A percentile compares a stretch with the other conserved stretches of the same genome.
Conservation (phyloP, 2,329 filamentous ascomycete genomes). For the Emergomyces africanus region DNA sequence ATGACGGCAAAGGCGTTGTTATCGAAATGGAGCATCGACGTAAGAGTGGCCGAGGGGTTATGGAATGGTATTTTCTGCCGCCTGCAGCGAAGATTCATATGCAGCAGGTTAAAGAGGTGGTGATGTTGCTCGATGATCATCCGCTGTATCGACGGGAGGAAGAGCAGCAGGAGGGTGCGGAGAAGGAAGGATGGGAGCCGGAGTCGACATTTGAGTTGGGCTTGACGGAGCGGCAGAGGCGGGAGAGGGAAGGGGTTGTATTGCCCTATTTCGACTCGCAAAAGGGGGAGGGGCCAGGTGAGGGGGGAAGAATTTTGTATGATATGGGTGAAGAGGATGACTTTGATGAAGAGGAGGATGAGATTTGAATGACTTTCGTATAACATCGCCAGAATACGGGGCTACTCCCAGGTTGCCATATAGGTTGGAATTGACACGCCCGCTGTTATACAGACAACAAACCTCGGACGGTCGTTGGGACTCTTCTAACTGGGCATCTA, state of each 20-base stretch:
- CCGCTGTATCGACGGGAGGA: constrained; percentile 47
- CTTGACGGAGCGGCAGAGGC: constrained; percentile 79
- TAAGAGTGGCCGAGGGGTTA: constrained; percentile 64
- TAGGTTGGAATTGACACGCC: not conserved
- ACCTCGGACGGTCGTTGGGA: not conserved
- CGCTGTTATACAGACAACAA: not conserved
- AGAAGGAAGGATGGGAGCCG: constrained; percentile 20
- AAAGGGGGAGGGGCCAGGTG: constrained; percentile 54
- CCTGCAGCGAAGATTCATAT: constrained; percentile 31
- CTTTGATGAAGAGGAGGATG: constrained; percentile 92
- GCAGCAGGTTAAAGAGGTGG: constrained; percentile 38
- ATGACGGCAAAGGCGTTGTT: constrained; percentile 51
- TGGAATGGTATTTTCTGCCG: constrained; percentile 53
- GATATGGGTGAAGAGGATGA: constrained; percentile 96
- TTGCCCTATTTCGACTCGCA: constrained; percentile 96
- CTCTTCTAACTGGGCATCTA: not conserved
- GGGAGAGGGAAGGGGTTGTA: constrained; percentile 77
- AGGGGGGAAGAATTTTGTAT: constrained; percentile 87
- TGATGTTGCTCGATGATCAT: constrained; percentile 63
- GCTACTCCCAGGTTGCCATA: not conserved
- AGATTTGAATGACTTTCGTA: constrained; percentile 45
- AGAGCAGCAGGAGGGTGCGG: constrained; percentile 36
- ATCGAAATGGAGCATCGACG: constrained; percentile 77
- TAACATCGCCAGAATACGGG: not conserved
- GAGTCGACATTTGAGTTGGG: constrained; percentile 75